Evolutionary conservation across 1,284 basidiomycete species (phyloP).

Genomic region (Caloboletus inedulis): DNA sequence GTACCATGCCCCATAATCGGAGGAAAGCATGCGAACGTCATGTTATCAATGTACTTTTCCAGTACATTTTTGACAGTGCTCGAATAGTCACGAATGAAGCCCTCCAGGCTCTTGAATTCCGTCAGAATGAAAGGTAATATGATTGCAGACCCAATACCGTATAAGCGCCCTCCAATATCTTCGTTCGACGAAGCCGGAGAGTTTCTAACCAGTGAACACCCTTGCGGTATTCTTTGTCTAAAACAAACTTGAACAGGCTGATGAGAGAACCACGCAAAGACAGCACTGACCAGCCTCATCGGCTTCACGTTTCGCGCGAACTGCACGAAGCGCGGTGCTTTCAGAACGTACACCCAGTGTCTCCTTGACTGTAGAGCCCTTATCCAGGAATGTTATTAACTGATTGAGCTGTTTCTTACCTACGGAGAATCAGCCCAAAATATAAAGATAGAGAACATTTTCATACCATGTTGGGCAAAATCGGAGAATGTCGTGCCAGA

Average conservation of each 20-base stretch:
- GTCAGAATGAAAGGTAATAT: slow-evolving; percentile 9
- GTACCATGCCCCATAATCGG: slow-evolving; percentile 2
- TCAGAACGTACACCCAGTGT: slow-evolving; percentile 54
- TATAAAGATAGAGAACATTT: background rate
- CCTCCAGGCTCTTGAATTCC: slow-evolving; percentile 64
- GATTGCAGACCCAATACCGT: slow-evolving; percentile 45
- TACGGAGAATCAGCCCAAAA: slow-evolving; percentile 26
- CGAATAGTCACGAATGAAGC: slow-evolving; percentile 76
- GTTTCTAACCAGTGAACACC: slow-evolving; percentile 95
- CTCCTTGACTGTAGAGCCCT: slow-evolving; percentile 60
- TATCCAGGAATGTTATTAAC: slow-evolving; percentile 74
- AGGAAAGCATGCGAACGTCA: slow-evolving; percentile 52
- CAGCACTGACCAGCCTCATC: slow-evolving; percentile 77
- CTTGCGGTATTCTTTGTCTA: slow-evolving; percentile 90
- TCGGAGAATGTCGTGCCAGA: slow-evolving; percentile 69
- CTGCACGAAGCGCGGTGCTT: slow-evolving; percentile 63
- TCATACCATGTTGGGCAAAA: slow-evolving; percentile 69
- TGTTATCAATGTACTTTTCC: slow-evolving; percentile 71
- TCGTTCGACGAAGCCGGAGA: slow-evolving; percentile 75
- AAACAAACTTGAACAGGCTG: slow-evolving; percentile 3
- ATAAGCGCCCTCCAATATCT: slow-evolving; percentile 80
- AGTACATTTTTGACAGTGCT: slow-evolving; percentile 62
- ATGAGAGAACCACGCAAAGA: background rate
- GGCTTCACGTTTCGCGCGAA: slow-evolving; percentile 83
- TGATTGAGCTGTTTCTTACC: slow-evolving; percentile 78